Base-by-base conservation (phyloP, 2,329 filamentous ascomycete genomes). In the Bipolaris cookei region DNA sequence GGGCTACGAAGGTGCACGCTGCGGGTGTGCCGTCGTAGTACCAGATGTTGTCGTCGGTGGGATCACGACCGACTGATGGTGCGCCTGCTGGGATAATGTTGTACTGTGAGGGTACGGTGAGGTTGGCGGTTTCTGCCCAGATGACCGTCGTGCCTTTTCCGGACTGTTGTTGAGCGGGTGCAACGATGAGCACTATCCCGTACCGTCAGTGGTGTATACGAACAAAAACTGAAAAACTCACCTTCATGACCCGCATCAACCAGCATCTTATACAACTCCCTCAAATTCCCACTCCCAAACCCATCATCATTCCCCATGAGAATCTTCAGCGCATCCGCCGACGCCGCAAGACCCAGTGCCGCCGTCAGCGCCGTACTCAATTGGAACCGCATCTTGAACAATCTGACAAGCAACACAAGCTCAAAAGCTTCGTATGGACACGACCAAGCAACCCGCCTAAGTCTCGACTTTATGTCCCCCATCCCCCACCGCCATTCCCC, bases 11-110 rank as follows among this genome's bases (percentile, higher is more conserved):
- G 1, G 82, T 83, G 63, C 81, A 83, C 0, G 83, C 80, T 0
- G 82, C 82, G 0, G 84, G 83, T 0, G 84, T 87, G 20, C 84
- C 84, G 51, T 86, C 84, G 72, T 86, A 87, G 66, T 86, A 86
- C 82, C 82, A 86, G 61, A 87, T 84, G 58, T 84, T 78, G 50
- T 75, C 75, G 54, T 86, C 82, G 18, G 71, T 67, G 11, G 82
- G 83, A 61, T 86, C 83, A 14, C 73, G 76, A 43, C 85, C 84
- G 21, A 84, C 58, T 0, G 80, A 79, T 3, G 81, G 81, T 0
- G 79, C 74, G 4, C 82, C 82, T 2, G 77, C 73, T 35, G 79
- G 79, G 34, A 84, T 66, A 35, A 83, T 72, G 59, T 76, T 70
- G 70, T 77, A 84, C 54, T 84, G 77, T 0, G 77, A 76, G 39